Evolutionary conservation across 140 eudicot species (phyloP).

Genomic region (Erigeron philadelphicus): DNA sequence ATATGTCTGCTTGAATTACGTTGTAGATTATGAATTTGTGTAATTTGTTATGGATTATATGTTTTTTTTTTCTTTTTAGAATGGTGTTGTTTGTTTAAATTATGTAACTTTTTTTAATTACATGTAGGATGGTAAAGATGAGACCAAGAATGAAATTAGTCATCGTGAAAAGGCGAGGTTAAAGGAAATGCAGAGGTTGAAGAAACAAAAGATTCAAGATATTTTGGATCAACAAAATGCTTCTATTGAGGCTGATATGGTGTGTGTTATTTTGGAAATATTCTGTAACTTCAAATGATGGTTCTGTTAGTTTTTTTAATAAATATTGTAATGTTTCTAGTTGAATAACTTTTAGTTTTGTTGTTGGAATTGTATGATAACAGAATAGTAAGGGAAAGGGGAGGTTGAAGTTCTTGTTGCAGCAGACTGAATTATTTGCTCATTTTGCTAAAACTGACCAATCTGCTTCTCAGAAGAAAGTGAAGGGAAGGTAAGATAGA

Average conservation of each 20-base stretch:
- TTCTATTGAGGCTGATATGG: conserved; percentile 89
- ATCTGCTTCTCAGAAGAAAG: conserved; percentile 69
- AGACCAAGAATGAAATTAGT: conserved; percentile 43
- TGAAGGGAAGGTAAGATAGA: conserved; percentile 63
- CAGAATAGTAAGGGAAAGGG: conserved; percentile 95
- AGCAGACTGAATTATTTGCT: conserved; percentile 93
- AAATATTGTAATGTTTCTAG: not conserved
- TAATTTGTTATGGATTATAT: too few species aligned
- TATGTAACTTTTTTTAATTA: not conserved
- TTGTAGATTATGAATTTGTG: not conserved
- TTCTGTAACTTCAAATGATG: not conserved
- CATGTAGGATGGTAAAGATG: conserved; percentile 51
- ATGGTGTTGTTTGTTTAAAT: not conserved
- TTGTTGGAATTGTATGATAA: not conserved
- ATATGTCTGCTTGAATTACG: not conserved
- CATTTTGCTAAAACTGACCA: conserved; percentile 91
- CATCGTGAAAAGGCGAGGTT: conserved; percentile 79
- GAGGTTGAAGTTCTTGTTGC: conserved; percentile 74
- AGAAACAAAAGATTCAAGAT: conserved; percentile 83
- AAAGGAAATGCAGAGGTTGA: conserved; percentile 77
- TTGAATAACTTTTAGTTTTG: not conserved
- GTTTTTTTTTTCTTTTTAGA: not conserved
- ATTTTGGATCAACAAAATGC: conserved; percentile 82
- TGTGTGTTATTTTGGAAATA: conserved; percentile 25
- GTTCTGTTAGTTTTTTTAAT: not conserved